phyloP scores from a whole-genome alignment of 148 eudicot species.

The Simmondsia chinensis region DNA sequence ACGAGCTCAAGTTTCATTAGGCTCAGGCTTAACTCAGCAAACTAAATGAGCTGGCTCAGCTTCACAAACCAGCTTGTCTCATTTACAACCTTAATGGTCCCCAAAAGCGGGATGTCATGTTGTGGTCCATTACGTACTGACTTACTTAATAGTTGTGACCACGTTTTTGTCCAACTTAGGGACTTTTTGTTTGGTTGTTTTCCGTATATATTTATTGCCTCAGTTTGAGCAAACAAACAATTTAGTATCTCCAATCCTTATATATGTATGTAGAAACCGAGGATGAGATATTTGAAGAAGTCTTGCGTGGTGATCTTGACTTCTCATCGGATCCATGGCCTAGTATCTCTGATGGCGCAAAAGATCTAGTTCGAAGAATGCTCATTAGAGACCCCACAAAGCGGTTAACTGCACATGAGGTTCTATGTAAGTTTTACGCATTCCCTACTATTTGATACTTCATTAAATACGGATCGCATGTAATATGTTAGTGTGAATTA shows the following conservation, averaged over 20 bases:
- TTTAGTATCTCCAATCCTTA: too few relatives aligned
- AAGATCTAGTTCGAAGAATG: slow-evolving; percentile 44
- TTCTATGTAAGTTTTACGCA: slow-evolving; percentile 13
- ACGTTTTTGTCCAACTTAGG: background rate
- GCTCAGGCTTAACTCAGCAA: too few relatives aligned
- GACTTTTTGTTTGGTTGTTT: too few relatives aligned
- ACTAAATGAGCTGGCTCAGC: slow-evolving; percentile 81
- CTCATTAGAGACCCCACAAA: slow-evolving; percentile 43
- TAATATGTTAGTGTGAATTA: background rate
- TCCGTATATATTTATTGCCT: too few relatives aligned
- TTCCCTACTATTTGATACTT: background rate
- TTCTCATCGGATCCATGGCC: slow-evolving; percentile 53
- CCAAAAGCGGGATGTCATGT: background rate
- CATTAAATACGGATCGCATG: background rate
- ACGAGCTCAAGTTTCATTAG: too few relatives aligned
- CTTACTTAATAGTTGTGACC: background rate
- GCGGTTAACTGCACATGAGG: slow-evolving; percentile 51
- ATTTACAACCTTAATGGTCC: background rate
- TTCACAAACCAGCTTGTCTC: background rate
- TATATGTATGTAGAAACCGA: slow-evolving; percentile 28
- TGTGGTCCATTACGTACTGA: background rate
- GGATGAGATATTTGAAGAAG: slow-evolving; percentile 49
- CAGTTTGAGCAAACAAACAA: too few relatives aligned
- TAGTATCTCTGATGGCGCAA: slow-evolving; percentile 38
- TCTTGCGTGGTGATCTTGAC: slow-evolving; percentile 39